Conservation (phyloP, 164 flowering plant species). For the Berberis vulgaris region DNA sequence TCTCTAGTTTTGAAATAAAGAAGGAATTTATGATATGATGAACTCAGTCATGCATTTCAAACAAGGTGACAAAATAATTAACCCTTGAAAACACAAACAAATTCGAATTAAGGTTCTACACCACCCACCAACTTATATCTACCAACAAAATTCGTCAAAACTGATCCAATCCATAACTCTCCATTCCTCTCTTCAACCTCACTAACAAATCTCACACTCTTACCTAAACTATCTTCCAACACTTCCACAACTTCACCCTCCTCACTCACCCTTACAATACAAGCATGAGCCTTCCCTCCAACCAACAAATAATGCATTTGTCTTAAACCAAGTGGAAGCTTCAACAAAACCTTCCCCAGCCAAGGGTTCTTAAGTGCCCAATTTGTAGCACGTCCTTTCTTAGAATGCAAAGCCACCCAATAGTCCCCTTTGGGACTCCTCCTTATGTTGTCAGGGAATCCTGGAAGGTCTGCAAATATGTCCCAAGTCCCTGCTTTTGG, state of each 20-base stretch:
- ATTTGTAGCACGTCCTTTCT: constrained; percentile 19
- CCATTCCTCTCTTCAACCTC: constrained; percentile 71
- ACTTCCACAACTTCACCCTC: constrained; percentile 45
- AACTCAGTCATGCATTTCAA: too few species aligned
- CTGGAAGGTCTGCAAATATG: constrained; percentile 44
- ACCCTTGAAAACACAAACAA: too few species aligned
- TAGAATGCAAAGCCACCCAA: constrained; percentile 67
- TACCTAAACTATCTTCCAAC: constrained; percentile 52
- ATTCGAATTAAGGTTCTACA: too few species aligned
- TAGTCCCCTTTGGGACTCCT: constrained; percentile 52
- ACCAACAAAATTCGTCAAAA: constrained; percentile 51
- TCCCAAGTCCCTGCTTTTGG: constrained; percentile 42
- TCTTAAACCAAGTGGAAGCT: constrained; percentile 31
- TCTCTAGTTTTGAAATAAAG: too few species aligned
- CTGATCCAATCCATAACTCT: constrained; percentile 39
- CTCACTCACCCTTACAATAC: constrained; percentile 36
- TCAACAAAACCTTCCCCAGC: constrained; percentile 31
- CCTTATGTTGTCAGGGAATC: constrained; percentile 59
- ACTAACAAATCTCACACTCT: constrained; percentile 26
- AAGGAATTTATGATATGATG: too few species aligned
- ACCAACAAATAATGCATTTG: constrained; percentile 32
- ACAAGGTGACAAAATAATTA: too few species aligned
- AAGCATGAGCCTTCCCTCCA: constrained; percentile 47
- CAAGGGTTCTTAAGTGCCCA: constrained; percentile 19
- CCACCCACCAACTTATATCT: neutral